A percentile compares a stretch with the other conserved stretches of the same genome.
Conservation (phyloP, 805 yeast genomes). For the Lachancea lanzarotensis region DNA sequence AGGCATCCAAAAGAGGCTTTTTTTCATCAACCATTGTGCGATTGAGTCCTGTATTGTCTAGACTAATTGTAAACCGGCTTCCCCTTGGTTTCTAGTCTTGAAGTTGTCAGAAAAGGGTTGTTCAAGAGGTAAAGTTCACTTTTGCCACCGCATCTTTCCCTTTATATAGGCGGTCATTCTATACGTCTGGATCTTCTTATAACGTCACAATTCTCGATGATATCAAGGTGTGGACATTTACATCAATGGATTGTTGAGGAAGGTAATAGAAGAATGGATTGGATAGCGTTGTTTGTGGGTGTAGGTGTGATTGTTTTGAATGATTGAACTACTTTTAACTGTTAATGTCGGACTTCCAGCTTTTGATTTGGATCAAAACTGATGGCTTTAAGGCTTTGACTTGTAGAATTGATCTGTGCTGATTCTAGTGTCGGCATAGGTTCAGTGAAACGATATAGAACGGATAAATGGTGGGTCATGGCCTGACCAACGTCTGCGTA, state of each 20-base stretch:
- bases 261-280: background rate
- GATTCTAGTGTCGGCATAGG: no score
- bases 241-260: background rate
- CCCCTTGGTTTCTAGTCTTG: background rate
- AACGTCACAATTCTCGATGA: no score
- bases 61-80: background rate
- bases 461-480: background rate
- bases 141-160: conserved; percentile 9
- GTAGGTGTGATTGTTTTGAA: no score
- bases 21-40: conserved; percentile 33
- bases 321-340: no score
- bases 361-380: background rate
- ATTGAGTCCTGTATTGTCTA: background rate
- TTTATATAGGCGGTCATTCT: background rate
- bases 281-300: background rate
- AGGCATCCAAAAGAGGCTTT: conserved; percentile 51
- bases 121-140: background rate
- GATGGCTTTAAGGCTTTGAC: background rate
- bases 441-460: no score
- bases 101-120: background rate
- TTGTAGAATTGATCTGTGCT: no score
- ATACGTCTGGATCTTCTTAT: background rate
- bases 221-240: no score
- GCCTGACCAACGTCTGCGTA: background rate
- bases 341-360: background rate